A percentile compares a stretch with the other conserved stretches of the same genome.
Conservation (phyloP, 306 rosid genomes). For the Aeschynomene evenia region DNA sequence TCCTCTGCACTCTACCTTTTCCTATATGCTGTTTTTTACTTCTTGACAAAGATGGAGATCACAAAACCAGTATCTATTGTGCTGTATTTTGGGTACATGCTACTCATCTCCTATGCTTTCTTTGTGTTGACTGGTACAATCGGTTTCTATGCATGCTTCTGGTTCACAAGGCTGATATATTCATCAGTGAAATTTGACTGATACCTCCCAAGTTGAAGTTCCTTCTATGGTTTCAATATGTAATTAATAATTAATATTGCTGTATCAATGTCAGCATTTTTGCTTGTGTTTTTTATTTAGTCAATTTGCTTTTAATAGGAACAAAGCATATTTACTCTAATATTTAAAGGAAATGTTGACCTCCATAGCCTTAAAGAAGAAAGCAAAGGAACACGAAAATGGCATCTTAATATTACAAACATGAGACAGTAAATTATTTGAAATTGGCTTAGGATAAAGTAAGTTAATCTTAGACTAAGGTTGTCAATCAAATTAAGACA, state of each 20-base stretch:
- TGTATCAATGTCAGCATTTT: not conserved
- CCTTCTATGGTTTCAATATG: not conserved
- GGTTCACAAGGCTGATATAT: constrained; percentile 33
- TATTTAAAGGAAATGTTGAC: not conserved
- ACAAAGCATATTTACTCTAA: not conserved
- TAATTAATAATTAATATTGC: not conserved
- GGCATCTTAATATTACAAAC: not conserved
- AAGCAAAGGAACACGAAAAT: not conserved
- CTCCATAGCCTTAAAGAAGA: not conserved
- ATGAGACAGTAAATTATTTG: not conserved
- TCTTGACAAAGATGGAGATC: constrained; percentile 22
- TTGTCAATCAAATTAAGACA: not conserved
- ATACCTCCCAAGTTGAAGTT: not conserved
- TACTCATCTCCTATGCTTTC: constrained; percentile 32
- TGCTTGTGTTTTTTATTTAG: not conserved
- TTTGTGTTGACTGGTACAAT: constrained; percentile 27
- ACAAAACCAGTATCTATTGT: constrained; percentile 25
- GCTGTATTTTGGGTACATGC: constrained; percentile 33
- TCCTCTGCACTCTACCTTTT: constrained; percentile 35
- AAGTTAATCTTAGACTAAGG: not conserved
- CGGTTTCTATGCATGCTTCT: constrained; percentile 33
- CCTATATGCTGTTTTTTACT: constrained; percentile 26
- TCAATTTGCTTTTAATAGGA: not conserved
- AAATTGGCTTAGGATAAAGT: not conserved
- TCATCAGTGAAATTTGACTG: constrained; percentile 31